phyloP scores from a whole-genome alignment of 176 grass and related monocot genomes.

The Bothriochloa decipiens region DNA sequence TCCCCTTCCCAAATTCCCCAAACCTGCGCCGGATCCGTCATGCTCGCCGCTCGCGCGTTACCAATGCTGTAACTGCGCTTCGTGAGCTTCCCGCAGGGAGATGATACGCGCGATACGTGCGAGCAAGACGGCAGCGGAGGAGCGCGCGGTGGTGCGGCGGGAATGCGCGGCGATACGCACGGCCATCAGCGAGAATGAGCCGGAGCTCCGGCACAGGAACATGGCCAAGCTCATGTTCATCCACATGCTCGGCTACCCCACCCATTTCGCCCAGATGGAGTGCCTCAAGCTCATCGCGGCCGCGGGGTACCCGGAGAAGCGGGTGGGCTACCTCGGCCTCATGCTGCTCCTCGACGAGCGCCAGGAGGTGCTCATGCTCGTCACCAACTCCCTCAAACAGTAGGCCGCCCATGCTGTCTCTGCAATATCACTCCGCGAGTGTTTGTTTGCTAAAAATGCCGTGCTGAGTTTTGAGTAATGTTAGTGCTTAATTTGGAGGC shows the following conservation, averaged over 20 bases:
- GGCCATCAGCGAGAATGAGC: conserved; percentile 79
- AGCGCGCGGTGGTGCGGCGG: conserved; percentile 90
- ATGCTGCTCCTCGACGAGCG: conserved; percentile 97
- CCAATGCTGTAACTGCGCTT: background rate
- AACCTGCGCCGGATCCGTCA: background rate
- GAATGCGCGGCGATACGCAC: conserved; percentile 91
- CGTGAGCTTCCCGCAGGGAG: conserved; percentile 61
- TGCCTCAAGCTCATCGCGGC: conserved; percentile 98
- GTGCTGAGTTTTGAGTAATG: conserved; percentile 54
- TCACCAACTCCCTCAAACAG: conserved; percentile 99
- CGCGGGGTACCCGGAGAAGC: conserved; percentile 90
- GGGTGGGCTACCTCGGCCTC: conserved; percentile 93
- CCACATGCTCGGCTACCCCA: conserved; percentile 99
- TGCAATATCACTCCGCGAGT: background rate
- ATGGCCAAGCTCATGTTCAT: conserved; percentile 99
- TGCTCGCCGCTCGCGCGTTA: background rate
- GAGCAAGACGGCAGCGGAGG: conserved; percentile 95
- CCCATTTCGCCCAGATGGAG: conserved; percentile 99
- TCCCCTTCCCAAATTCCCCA: no score
- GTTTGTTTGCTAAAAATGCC: conserved; percentile 22
- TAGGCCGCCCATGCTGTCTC: conserved; percentile 40
- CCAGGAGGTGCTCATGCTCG: conserved; percentile 99
- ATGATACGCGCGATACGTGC: conserved; percentile 96
- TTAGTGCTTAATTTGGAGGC: conserved; percentile 47
- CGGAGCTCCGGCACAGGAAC: conserved; percentile 73